Evolutionary conservation across 2,329 filamentous ascomycete species (phyloP).

Genomic region (Plectosphaerella cucumerina): DNA sequence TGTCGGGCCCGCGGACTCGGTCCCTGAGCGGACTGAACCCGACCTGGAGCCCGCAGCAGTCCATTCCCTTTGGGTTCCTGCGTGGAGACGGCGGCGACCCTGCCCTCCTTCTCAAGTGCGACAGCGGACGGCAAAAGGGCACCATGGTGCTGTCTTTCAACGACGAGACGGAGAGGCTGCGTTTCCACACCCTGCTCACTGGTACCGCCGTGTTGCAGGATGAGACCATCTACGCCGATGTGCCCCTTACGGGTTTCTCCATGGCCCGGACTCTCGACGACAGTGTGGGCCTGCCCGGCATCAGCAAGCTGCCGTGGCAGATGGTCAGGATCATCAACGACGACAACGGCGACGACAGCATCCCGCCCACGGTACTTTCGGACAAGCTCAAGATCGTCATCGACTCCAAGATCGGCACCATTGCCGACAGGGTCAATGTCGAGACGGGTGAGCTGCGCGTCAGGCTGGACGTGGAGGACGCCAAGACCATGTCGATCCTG

Average conservation of each 20-base stretch:
- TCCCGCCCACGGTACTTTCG: constrained; percentile 66
- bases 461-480: constrained; percentile 58
- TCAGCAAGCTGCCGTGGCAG: constrained; percentile 59
- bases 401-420: constrained; percentile 69
- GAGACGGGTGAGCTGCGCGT: constrained; percentile 69
- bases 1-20: constrained; percentile 74
- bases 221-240: constrained; percentile 68
- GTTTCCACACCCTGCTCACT: constrained; percentile 68
- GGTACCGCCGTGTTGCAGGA: constrained; percentile 64
- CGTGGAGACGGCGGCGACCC: constrained; percentile 67
- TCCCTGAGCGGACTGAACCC: constrained; percentile 75
- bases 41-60: constrained; percentile 57
- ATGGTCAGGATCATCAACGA: constrained; percentile 69
- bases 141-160: constrained; percentile 75
- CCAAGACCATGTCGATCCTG: constrained; percentile 60
- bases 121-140: constrained; percentile 60
- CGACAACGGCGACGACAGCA: constrained; percentile 58
- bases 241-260: constrained; percentile 60
- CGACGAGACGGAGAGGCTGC: constrained; percentile 65
- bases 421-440: constrained; percentile 82
- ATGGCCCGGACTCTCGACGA: constrained; percentile 52
- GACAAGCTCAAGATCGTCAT: constrained; percentile 72
- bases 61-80: constrained; percentile 74
- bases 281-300: constrained; percentile 43
- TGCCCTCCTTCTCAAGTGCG: constrained; percentile 66